These are phyloP conservation scores for Hortiboletus flavorubellus DNA, from an alignment of 768 basidiomycete species.

Conservation along the genomic window DNA sequence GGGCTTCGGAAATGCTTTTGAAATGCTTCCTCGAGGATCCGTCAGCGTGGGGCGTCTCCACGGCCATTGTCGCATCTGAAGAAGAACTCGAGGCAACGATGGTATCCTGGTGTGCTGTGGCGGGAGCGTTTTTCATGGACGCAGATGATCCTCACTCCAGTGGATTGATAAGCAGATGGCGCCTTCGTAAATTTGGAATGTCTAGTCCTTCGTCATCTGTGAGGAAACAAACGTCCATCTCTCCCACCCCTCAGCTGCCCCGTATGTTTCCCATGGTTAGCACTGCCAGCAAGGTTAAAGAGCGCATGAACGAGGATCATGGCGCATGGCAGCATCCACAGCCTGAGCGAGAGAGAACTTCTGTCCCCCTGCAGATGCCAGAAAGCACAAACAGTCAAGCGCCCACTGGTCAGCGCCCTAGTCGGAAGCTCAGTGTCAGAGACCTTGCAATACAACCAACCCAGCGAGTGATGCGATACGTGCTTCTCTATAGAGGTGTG, in stretches of 20 bases:
- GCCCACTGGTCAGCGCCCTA: conserved; percentile 1
- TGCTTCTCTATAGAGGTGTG: conserved; percentile 57
- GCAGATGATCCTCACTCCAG: conserved; percentile 9
- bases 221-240: conserved; percentile 4
- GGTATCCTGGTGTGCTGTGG: conserved; percentile 45
- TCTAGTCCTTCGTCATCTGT: conserved; percentile 5
- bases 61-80: conserved; percentile 53
- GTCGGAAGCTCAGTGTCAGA: conserved; percentile 37
- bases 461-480: conserved; percentile 63
- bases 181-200: conserved; percentile 18
- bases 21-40: conserved; percentile 56
- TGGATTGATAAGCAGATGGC: conserved; percentile 21
- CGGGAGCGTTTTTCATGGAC: conserved; percentile 37
- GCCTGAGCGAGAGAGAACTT: background rate
- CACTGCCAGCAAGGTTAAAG: conserved; percentile 2
- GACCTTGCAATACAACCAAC: conserved; percentile 64
- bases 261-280: conserved; percentile 8
- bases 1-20: conserved; percentile 49
- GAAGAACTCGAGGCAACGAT: conserved; percentile 53
- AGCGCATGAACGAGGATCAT: conserved; percentile 3
- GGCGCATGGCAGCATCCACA: background rate
- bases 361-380: background rate
- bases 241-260: conserved; percentile 10
- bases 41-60: conserved; percentile 61
- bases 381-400: background rate